phyloP scores from a whole-genome alignment of 495 filamentous ascomycete genomes.

The Chaetomium tenue region DNA sequence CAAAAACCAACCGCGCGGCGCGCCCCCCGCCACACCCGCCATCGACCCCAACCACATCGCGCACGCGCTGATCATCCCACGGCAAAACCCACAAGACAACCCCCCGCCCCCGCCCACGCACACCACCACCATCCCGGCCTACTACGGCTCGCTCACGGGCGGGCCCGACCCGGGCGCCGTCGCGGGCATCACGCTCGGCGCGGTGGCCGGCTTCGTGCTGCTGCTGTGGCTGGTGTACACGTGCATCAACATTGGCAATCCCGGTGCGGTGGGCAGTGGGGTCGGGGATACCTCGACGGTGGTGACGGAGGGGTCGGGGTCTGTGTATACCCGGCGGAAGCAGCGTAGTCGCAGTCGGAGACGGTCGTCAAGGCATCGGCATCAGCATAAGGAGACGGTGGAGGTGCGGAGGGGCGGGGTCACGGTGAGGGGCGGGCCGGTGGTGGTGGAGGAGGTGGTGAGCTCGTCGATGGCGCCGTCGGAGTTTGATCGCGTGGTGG shows the following conservation, averaged over 20 bases:
- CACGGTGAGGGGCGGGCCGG: slow-evolving; percentile 10
- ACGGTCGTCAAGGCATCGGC: not conserved
- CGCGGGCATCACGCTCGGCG: slow-evolving; percentile 80
- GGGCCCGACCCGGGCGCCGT: slow-evolving; percentile 68
- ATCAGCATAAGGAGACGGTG: slow-evolving; percentile 31
- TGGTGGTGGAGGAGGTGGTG: slow-evolving; percentile 36
- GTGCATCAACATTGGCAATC: slow-evolving; percentile 54
- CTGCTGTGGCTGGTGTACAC: slow-evolving; percentile 73
- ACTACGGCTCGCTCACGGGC: slow-evolving; percentile 60
- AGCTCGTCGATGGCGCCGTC: not conserved
- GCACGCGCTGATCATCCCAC: slow-evolving; percentile 12
- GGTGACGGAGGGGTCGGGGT: slow-evolving; percentile 34
- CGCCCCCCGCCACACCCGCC: not conserved
- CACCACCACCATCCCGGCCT: slow-evolving; percentile 55
- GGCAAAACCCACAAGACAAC: not conserved
- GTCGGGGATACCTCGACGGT: slow-evolving; percentile 3
- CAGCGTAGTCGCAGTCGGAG: slow-evolving; percentile 21
- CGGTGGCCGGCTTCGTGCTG: slow-evolving; percentile 77
- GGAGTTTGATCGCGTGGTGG: slow-evolving; percentile 38
- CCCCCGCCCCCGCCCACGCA: slow-evolving; percentile 1
- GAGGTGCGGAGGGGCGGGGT: slow-evolving; percentile 39
- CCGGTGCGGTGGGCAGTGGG: not conserved
- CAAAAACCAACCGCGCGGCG: not conserved
- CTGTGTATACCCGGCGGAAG: slow-evolving; percentile 38
- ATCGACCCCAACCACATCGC: slow-evolving; percentile 6